Percentiles rank a stretch among this genome's conserved stretches.
phyloP scores from a whole-genome alignment of 345 rosid species.

The Excoecaria agallocha region DNA sequence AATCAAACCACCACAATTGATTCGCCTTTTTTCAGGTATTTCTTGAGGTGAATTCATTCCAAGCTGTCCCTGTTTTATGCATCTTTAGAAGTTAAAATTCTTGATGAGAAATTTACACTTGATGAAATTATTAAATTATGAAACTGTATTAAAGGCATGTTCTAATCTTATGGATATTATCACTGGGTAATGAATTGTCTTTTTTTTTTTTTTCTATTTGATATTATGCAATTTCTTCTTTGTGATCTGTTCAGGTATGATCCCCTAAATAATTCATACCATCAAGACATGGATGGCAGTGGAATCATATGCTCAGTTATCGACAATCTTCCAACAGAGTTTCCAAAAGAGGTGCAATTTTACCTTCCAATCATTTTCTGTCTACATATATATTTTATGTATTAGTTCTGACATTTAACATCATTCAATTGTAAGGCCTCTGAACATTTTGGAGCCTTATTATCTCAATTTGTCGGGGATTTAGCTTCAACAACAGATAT shows the following conservation, averaged over 20 bases:
- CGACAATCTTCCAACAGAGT: conserved; percentile 90
- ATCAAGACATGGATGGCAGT: conserved; percentile 72
- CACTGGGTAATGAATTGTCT: neutral
- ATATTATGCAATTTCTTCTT: neutral
- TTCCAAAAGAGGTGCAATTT: conserved; percentile 75
- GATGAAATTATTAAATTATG: neutral
- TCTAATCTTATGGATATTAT: too few relatives aligned
- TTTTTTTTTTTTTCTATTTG: neutral
- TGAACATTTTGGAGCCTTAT: conserved; percentile 81
- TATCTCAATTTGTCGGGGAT: conserved; percentile 62
- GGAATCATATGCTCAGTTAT: conserved; percentile 74
- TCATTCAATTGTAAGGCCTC: conserved; percentile 61
- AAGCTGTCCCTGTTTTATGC: neutral
- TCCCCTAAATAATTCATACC: conserved; percentile 51
- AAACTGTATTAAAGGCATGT: too few relatives aligned
- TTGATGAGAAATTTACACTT: too few relatives aligned
- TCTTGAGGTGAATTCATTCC: neutral
- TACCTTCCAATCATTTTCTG: neutral
- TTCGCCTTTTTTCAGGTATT: conserved; percentile 79
- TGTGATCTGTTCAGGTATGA: conserved; percentile 49
- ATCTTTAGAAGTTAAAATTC: too few relatives aligned
- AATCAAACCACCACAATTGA: conserved; percentile 67
- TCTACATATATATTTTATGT: neutral
- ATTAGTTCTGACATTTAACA: neutral
- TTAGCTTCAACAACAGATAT: conserved; percentile 62